Conservation (phyloP, 768 basidiomycete species). For the Strobilomyces echinocephalus region DNA sequence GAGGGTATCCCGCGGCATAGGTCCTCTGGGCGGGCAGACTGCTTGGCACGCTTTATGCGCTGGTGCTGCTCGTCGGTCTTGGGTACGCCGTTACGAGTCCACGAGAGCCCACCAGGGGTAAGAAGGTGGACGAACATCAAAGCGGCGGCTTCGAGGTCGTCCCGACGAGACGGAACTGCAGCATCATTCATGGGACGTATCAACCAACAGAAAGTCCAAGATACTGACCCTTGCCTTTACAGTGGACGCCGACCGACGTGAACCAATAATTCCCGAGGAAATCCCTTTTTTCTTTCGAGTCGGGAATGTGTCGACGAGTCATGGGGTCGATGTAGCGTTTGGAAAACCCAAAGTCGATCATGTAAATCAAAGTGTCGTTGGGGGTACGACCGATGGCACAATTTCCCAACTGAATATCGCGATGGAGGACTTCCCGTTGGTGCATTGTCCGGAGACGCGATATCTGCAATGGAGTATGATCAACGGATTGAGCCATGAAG, state of each 20-base stretch:
- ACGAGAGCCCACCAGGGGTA: constrained; percentile 68
- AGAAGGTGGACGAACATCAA: constrained; percentile 79
- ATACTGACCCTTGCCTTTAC: constrained; percentile 61
- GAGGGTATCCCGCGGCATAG: constrained; percentile 64
- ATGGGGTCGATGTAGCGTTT: constrained; percentile 67
- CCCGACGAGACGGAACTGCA: constrained; percentile 70
- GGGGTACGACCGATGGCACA: constrained; percentile 60
- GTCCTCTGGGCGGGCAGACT: constrained; percentile 53
- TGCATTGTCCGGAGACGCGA: constrained; percentile 74
- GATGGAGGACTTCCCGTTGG: constrained; percentile 63
- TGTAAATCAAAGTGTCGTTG: constrained; percentile 58
- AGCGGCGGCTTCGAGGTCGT: constrained; percentile 73
- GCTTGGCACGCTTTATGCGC: constrained; percentile 61
- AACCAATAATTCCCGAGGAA: constrained; percentile 88
- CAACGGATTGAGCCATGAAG: constrained; percentile 3
- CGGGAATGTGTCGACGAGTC: constrained; percentile 66
- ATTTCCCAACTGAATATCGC: constrained; percentile 79
- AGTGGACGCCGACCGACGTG: constrained; percentile 73
- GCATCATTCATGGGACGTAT: constrained; percentile 20
- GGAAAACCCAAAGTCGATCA: constrained; percentile 86
- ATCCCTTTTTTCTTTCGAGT: constrained; percentile 61
- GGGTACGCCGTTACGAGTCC: constrained; percentile 80
- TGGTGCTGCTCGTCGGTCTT: constrained; percentile 62
- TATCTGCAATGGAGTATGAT: constrained; percentile 43
- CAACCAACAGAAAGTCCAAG: constrained; percentile 7